phyloP scores from a whole-genome alignment of 495 filamentous ascomycete genomes.

The Tuber brumale region DNA sequence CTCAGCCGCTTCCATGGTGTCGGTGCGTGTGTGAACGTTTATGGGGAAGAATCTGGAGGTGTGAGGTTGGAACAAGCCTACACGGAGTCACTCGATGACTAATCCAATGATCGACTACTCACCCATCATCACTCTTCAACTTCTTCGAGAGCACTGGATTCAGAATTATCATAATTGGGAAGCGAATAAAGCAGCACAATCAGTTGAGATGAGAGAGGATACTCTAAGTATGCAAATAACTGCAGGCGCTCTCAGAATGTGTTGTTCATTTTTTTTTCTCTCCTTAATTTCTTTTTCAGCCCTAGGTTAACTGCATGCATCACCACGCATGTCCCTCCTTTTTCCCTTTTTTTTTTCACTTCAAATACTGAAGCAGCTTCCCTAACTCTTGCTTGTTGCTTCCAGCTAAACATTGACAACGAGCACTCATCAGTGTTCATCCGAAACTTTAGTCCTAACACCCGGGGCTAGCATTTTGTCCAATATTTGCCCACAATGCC shows the following conservation, averaged over 20 bases:
- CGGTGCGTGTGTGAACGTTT: not conserved
- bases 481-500: conserved; percentile 2
- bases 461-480: conserved; percentile 9
- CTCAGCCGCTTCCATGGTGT: conserved; percentile 26
- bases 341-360: not conserved
- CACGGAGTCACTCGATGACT: conserved; percentile 22
- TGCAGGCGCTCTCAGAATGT: conserved; percentile 16
- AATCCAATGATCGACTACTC: conserved; percentile 7
- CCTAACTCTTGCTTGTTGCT: not conserved
- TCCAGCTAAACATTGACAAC: conserved; percentile 18
- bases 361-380: not conserved
- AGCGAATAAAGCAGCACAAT: conserved; percentile 11
- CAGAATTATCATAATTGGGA: not conserved
- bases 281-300: conserved; percentile 1
- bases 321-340: not conserved
- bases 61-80: conserved; percentile 35
- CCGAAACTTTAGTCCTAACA: conserved; percentile 19
- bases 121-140: conserved; percentile 24
- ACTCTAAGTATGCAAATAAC: conserved; percentile 3
- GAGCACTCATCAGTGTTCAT: conserved; percentile 32
- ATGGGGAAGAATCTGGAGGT: not conserved
- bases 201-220: conserved; percentile 24
- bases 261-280: conserved; percentile 8
- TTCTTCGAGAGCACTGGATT: not conserved
- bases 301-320: conserved; percentile 27